Evolutionary conservation across 1,139 yeast species (phyloP).

Genomic region (Pichiaceae sp.): DNA sequence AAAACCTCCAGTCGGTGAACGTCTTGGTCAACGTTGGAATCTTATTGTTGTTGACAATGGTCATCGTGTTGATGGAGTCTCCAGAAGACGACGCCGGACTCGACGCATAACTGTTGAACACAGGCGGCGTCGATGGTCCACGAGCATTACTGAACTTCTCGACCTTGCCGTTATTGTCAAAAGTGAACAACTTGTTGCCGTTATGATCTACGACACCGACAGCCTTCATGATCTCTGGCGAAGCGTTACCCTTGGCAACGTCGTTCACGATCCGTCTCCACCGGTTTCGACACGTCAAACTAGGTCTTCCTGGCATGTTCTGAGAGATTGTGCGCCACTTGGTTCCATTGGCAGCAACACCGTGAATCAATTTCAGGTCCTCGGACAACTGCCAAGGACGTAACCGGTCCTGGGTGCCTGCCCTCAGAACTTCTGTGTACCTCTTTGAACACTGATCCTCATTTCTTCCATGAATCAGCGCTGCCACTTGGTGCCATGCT

Average conservation of each 20-base stretch:
- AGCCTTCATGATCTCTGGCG: constrained; percentile 26
- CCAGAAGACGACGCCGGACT: background rate
- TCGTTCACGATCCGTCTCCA: constrained; percentile 84
- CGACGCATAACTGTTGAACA: background rate
- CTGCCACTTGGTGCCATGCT: constrained; percentile 79
- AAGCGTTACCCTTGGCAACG: constrained; percentile 56
- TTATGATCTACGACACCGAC: constrained; percentile 24
- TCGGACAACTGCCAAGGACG: constrained; percentile 78
- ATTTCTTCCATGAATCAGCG: constrained; percentile 72
- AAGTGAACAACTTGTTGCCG: constrained; percentile 10
- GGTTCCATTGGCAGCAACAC: constrained; percentile 72
- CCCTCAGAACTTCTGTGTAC: constrained; percentile 83
- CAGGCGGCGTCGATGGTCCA: background rate
- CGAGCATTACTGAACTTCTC: background rate
- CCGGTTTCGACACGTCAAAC: constrained; percentile 82
- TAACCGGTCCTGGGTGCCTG: constrained; percentile 66
- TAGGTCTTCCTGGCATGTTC: constrained; percentile 72
- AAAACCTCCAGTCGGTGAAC: constrained; percentile 21
- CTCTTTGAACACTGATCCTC: constrained; percentile 95
- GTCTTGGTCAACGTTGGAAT: constrained; percentile 16
- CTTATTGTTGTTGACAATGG: background rate
- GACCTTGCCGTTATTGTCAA: constrained; percentile 1
- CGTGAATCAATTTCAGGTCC: constrained; percentile 56
- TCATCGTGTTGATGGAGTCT: background rate
- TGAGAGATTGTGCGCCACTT: constrained; percentile 81